Evolutionary conservation across 108 stramenopile species (phyloP), one percentile per base, ranked within the genome.

Genomic region (Fragilaria radians): DNA sequence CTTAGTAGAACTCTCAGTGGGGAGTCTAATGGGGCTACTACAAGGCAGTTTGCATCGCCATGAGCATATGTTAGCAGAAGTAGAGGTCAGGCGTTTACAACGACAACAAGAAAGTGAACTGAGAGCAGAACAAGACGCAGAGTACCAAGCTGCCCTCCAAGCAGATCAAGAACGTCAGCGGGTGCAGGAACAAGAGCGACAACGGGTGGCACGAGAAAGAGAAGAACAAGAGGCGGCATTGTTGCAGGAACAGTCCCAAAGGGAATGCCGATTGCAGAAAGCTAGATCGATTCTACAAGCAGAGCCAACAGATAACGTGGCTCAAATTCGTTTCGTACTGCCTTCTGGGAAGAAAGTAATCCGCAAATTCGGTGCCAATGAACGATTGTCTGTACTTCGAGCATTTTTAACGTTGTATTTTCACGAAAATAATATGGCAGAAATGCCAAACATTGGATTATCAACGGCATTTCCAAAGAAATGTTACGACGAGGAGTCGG

Each of bases 301-400:
- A 2, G 78, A 71, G 22, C 65, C 74, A 1, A 23, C 62, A 18
- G 28, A 59, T 9, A 77, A 68, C 18, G 62, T 67, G 29, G 56
- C 87, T 9, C 45, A 71, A 61, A 67, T 92, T 54, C 76, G 90
- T 3, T 88, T 92, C 63, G 69, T 79, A 0, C 53, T 92, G 36
- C 90, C 90, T 1, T 84, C 69, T 71, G 90, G 90, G 23, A 72
- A 77, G 47, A 81, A 80, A 62, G 48, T 92, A 34, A 83, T 88
- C 70, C 78, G 90, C 27, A 66, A 86, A 36, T 92, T 92, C 66
- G 59, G 63, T 17, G 34, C 57, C 3, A 65, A 71, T 22, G 90
- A 88, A 33, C 86, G 73, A 0, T 52, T 92, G 14, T 72, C 60
- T 23, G 74, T 72, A 17, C 46, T 92, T 2, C 62, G 79, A 24